Percentiles rank a stretch among this genome's conserved stretches.
These are phyloP conservation scores for Zopfia rhizophila DNA, from an alignment of 2,329 filamentous ascomycete genomes.

Conservation along the genomic window DNA sequence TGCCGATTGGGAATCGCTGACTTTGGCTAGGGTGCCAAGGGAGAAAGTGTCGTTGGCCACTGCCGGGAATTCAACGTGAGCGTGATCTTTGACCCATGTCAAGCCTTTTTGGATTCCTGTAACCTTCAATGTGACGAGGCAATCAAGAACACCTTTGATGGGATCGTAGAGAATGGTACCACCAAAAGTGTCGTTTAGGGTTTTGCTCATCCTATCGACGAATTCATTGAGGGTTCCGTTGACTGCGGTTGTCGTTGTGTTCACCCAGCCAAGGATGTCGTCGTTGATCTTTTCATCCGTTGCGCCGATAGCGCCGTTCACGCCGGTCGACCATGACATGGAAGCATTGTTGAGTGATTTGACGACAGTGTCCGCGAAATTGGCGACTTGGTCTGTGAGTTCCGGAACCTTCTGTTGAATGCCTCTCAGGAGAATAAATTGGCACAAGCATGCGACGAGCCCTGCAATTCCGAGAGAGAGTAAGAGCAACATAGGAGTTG, in stretches of 20 bases:
- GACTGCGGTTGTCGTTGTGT: conserved; percentile 81
- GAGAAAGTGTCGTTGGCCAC: conserved; percentile 86
- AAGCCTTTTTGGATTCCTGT: conserved; percentile 84
- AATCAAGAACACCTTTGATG: conserved; percentile 82
- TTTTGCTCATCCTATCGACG: conserved; percentile 77
- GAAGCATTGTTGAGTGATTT: conserved; percentile 77
- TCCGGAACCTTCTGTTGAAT: conserved; percentile 81
- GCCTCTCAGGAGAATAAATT: conserved; percentile 78
- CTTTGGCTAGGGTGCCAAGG: conserved; percentile 72
- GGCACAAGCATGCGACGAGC: conserved; percentile 83
- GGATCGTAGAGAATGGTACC: conserved; percentile 82
- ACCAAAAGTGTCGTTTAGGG: conserved; percentile 81
- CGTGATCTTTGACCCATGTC: conserved; percentile 92
- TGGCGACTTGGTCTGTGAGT: conserved; percentile 77
- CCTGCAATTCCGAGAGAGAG: conserved; percentile 84
- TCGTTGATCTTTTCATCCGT: conserved; percentile 80
- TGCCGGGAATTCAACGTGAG: conserved; percentile 81
- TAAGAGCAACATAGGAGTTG: conserved; percentile 84
- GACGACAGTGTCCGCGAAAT: conserved; percentile 83
- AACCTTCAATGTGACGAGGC: conserved; percentile 88
- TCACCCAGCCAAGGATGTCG: conserved; percentile 87
- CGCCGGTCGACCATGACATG: conserved; percentile 77
- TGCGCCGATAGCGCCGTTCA: conserved; percentile 75
- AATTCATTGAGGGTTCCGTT: conserved; percentile 88
- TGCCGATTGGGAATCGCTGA: conserved; percentile 63